Percentiles rank a stretch among this genome's conserved stretches.
Conservation (phyloP, 2,329 filamentous ascomycete genomes). For the Cadophora sp. region DNA sequence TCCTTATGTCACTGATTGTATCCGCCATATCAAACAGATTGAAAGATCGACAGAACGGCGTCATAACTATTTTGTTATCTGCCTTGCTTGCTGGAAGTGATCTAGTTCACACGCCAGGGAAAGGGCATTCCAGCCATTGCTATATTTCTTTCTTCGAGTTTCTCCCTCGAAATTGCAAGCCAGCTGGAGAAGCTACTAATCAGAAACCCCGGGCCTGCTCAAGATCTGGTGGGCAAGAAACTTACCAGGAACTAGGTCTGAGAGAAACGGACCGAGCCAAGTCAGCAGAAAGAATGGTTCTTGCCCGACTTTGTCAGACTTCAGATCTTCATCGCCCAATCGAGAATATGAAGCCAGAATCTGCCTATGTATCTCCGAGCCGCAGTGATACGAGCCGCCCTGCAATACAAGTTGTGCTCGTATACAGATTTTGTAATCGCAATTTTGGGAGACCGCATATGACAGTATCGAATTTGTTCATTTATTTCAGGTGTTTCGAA, state of each 20-base stretch:
- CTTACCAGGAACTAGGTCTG: not conserved
- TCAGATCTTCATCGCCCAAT: not conserved
- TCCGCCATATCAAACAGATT: slow-evolving; percentile 11
- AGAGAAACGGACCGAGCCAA: not conserved
- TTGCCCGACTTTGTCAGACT: slow-evolving; percentile 5
- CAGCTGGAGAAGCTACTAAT: not conserved
- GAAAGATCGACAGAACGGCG: slow-evolving; percentile 10
- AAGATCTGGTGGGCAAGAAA: not conserved
- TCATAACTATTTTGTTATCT: slow-evolving; percentile 16
- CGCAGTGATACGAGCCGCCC: not conserved
- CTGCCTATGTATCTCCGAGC: not conserved
- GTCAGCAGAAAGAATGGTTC: not conserved
- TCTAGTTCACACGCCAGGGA: not conserved
- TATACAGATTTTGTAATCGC: not conserved
- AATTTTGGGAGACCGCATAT: not conserved
- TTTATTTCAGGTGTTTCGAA: not conserved
- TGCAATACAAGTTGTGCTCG: not conserved
- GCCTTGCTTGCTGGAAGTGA: not conserved
- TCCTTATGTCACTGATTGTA: no score
- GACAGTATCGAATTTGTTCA: not conserved
- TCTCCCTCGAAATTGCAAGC: not conserved
- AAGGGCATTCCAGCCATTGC: not conserved
- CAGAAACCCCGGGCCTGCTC: slow-evolving; percentile 7
- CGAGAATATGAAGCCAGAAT: slow-evolving; percentile 5
- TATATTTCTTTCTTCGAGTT: not conserved